Evolutionary conservation across 2,329 filamentous ascomycete species (phyloP), one percentile per base, ranked within the genome.

Genomic region (Pseudogymnoascus sp.): DNA sequence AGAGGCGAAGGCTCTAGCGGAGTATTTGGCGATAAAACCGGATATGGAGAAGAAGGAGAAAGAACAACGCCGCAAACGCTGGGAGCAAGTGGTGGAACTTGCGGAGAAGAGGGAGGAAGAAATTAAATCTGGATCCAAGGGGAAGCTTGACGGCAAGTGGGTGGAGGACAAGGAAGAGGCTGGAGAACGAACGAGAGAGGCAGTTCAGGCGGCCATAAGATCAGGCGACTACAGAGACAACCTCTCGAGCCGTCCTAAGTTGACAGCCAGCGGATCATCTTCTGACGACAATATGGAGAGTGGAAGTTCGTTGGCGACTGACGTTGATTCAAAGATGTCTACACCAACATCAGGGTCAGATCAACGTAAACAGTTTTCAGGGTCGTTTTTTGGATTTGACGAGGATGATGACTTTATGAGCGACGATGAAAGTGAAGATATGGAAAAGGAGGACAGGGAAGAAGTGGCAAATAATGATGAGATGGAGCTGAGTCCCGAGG

Each of bases 31-130:
- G 1, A 90, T 96, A 68, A 97, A 97, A 74, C 95, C 96, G 0
- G 93, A 97, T 65, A 97, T 99, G 93, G 95, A 97, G 66, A 87
- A 88, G 75, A 91, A 91, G 72, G 92, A 97, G 74, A 93, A 92
- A 71, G 93, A 97, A 73, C 88, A 89, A 75, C 85, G 92, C 58
- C 83, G 89, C 52, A 86, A 89, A 75, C 81, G 93, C 58, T 96
- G 92, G 91, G 88, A 96, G 74, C 85, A 93, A 71, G 89, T 97
- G 62, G 88, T 97, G 11, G 89, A 93, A 59, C 82, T 88, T 64
- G 88, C 95, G 0, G 93, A 97, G 74, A 83, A 86, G 65, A 88
- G 87, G 68, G 89, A 96, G 70, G 88, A 91, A 37, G 93, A 96
- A 71, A 84, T 97, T 60, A 88, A 85, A 74, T 86, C 87, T 64